phyloP scores from a whole-genome alignment of 2,329 filamentous ascomycete genomes.

The Neonectria sp. region DNA sequence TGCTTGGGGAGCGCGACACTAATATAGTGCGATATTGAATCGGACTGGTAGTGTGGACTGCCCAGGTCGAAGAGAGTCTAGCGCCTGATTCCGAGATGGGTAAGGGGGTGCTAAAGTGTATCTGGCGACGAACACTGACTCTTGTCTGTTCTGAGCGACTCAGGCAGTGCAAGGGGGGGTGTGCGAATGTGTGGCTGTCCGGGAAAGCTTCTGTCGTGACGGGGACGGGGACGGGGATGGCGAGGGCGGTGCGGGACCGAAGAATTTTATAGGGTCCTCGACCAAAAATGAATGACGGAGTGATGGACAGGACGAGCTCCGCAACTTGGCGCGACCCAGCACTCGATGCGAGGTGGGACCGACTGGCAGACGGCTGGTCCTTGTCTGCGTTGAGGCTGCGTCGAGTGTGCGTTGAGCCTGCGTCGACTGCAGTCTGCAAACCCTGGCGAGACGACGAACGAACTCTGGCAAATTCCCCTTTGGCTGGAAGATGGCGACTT shows the following conservation, averaged over 20 bases:
- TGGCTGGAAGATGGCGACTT: conserved; percentile 40
- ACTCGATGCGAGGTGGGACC: conserved; percentile 41
- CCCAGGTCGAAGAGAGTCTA: conserved; percentile 55
- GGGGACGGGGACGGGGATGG: conserved; percentile 29
- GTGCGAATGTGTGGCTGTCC: conserved; percentile 35
- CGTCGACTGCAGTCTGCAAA: conserved; percentile 13
- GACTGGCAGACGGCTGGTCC: conserved; percentile 37
- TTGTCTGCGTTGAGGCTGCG: conserved; percentile 23
- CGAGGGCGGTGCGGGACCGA: conserved; percentile 47
- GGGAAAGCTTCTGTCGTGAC: conserved; percentile 47
- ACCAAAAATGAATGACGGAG: conserved; percentile 48
- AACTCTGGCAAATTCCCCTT: conserved; percentile 27
- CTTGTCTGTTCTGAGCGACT: conserved; percentile 48
- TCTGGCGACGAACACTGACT: conserved; percentile 48
- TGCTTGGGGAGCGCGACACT: conserved; percentile 57
- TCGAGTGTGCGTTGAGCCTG: background rate
- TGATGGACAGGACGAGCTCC: conserved; percentile 47
- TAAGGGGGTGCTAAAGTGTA: conserved; percentile 48
- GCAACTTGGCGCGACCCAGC: conserved; percentile 38
- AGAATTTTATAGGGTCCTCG: conserved; percentile 52
- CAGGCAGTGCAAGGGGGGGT: conserved; percentile 38
- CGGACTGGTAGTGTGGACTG: conserved; percentile 49
- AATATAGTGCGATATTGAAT: conserved; percentile 58
- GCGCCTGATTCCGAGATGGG: conserved; percentile 51
- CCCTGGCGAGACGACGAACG: conserved; percentile 19